Evolutionary conservation across 768 basidiomycete species (phyloP), one percentile per base, ranked within the genome.

Genomic region (Hericium coralloides): DNA sequence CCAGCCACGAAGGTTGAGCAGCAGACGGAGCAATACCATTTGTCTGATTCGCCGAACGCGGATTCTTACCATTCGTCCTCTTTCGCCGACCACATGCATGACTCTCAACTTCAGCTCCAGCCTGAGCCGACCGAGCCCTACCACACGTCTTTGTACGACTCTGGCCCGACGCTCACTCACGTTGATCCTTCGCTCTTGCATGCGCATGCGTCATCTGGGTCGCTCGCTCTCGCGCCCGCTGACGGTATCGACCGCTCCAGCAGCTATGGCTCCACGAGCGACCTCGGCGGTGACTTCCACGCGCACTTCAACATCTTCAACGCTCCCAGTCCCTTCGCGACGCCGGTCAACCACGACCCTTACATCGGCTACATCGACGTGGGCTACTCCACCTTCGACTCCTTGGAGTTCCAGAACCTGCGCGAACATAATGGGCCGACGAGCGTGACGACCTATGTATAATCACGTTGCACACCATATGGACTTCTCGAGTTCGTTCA

Each of bases 361-460:
- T 36, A 50, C 25, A 39, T 50, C 51, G 49, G 25, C 25, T 47
- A 36, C n/a, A 31, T 55, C 12, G 43, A 41, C 20, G 47, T 37
- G 26, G 17, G 50, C 5, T 41, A 56, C 50, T 52, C 60, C 52
- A 55, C 68, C 17, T 68, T 65, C 39, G 72, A 74, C 57, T 59
- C 68, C 17, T 65, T 70, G 51, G 72, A 67, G n/a, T 69, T 70
- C 20, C 72, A 70, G 57, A 54, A 63, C 18, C 58, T 70, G 14
- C 68, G 63, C 18, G 72, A 69, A 49, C 68, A 72, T n/a, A 31
- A 38, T 14, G 18, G 50, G 31, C 59, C 57, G 58, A 50, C 39
- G 48, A 49, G 51, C 37, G 47, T 54, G 41, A 43, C 47, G 17
- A 23, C 53, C 15, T 63, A 59, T 58, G 56, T 62, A 59, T 62